Percentiles rank a stretch among this genome's conserved stretches.
These are phyloP conservation scores for Hondaea fermentalgiana DNA, from an alignment of 108 stramenopile genomes.

Conservation along the genomic window DNA sequence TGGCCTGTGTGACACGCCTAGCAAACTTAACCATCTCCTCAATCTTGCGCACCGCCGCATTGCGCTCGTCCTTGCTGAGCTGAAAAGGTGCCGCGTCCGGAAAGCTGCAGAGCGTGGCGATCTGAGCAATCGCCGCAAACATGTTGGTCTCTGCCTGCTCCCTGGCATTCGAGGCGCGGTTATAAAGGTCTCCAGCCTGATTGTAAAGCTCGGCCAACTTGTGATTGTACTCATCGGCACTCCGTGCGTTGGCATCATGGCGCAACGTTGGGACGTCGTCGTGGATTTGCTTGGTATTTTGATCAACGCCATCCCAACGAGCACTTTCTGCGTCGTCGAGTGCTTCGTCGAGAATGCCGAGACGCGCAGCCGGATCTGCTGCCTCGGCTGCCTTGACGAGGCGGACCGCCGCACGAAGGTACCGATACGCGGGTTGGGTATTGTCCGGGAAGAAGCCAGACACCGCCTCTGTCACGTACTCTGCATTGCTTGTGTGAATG, in stretches of 20 bases:
- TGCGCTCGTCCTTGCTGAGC: neutral
- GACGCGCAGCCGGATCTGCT: neutral
- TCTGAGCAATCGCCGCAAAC: neutral
- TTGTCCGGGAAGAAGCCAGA: neutral
- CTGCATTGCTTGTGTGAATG: neutral
- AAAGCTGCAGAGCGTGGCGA: neutral
- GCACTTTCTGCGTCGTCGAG: neutral
- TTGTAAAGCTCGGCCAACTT: neutral
- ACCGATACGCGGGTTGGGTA: neutral
- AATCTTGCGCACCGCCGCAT: neutral
- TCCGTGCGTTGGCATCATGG: neutral
- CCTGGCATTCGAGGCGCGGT: neutral
- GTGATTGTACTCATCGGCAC: constrained; percentile 11
- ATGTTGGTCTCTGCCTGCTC: neutral
- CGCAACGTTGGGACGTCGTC: neutral
- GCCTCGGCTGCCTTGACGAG: neutral
- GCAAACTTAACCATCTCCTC: neutral
- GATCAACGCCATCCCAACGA: neutral
- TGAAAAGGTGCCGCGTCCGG: neutral
- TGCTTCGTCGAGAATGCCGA: neutral
- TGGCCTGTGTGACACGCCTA: neutral
- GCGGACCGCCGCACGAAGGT: neutral
- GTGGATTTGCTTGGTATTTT: neutral
- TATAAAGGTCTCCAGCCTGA: neutral
- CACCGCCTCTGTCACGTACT: neutral